phyloP scores from a whole-genome alignment of 2,329 filamentous ascomycete genomes.

The Penicillium corylophilum region DNA sequence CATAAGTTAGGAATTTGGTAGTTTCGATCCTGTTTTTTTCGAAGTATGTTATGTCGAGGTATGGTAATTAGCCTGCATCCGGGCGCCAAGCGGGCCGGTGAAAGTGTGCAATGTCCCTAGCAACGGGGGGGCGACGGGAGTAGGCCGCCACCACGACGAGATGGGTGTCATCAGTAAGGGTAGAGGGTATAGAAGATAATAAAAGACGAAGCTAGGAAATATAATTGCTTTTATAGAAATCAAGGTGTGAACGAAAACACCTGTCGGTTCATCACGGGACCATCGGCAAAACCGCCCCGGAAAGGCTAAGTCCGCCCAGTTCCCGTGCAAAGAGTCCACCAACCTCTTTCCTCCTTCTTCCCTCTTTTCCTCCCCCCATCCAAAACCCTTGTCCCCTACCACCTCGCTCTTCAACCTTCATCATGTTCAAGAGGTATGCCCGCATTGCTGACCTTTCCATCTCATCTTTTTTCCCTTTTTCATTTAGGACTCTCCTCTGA shows the following conservation, averaged over 20 bases:
- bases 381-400: constrained; percentile 21
- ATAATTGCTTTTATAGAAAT: background rate
- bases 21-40: background rate
- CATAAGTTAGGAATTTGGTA: background rate
- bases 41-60: constrained; percentile 1
- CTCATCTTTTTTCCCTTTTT: constrained; percentile 24
- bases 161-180: constrained; percentile 2
- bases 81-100: constrained; percentile 24
- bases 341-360: constrained; percentile 35
- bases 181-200: background rate
- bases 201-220: no score
- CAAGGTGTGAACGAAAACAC: background rate
- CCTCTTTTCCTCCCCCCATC: constrained; percentile 29
- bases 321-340: constrained; percentile 31
- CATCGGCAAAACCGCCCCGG: constrained; percentile 46
- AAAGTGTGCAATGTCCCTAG: constrained; percentile 20
- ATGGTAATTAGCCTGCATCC: constrained; percentile 16
- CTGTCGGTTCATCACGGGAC: constrained; percentile 43
- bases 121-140: constrained; percentile 9
- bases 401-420: constrained; percentile 48
- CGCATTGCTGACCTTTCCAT: constrained; percentile 13
- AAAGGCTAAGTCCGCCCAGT: constrained; percentile 39
- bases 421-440: constrained; percentile 63
- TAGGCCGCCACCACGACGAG: background rate
- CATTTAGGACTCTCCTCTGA: constrained; percentile 27